Conservation (phyloP, 495 filamentous ascomycete genomes). For the Xylaria castorea region DNA sequence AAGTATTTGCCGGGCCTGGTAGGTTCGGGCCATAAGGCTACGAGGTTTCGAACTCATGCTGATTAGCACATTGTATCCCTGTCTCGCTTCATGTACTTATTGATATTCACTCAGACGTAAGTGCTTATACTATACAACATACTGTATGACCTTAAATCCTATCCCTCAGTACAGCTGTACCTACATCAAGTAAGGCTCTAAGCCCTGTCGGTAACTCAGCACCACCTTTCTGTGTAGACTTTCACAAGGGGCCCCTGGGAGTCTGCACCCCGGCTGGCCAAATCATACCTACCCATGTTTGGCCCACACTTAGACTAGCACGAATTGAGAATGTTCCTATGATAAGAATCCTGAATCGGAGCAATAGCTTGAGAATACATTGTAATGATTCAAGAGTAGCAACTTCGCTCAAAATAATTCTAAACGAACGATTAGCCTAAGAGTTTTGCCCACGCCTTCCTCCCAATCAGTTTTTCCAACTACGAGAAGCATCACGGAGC, state of each 20-base stretch:
- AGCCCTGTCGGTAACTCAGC: constrained; percentile 39
- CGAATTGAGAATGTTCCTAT: constrained; percentile 34
- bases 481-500: constrained; percentile 6
- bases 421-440: constrained; percentile 9
- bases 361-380: constrained; percentile 26
- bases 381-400: constrained; percentile 36
- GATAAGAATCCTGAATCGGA: constrained; percentile 44
- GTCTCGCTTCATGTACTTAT: constrained; percentile 11
- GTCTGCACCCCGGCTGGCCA: constrained; percentile 43
- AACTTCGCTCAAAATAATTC: constrained; percentile 31
- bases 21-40: constrained; percentile 21
- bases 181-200: constrained; percentile 31
- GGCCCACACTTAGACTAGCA: constrained; percentile 34
- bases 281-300: constrained; percentile 42
- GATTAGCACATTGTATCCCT: constrained; percentile 15
- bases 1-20: constrained; percentile 5
- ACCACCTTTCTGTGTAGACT: constrained; percentile 27
- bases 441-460: not conserved
- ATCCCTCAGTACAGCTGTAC: constrained; percentile 13
- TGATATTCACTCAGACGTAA: constrained; percentile 8
- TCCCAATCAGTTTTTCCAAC: not conserved
- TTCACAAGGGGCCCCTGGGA: constrained; percentile 37
- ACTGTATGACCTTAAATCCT: constrained; percentile 16
- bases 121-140: constrained; percentile 5
- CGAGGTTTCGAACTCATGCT: constrained; percentile 13